Base-by-base conservation (phyloP, 1,284 basidiomycete genomes). In the Ganoderma boninense region DNA sequence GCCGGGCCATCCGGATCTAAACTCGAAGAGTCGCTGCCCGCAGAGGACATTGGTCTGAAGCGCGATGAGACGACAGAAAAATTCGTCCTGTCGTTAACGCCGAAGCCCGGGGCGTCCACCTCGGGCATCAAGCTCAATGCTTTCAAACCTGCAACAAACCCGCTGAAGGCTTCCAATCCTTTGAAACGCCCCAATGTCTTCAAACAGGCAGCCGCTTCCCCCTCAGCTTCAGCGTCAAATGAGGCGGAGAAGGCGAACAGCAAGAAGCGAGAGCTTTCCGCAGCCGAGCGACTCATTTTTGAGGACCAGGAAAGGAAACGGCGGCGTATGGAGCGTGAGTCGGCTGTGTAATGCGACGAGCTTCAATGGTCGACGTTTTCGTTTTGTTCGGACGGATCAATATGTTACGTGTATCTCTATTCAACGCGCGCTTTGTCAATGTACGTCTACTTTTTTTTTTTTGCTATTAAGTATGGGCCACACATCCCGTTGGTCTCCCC, bases 291-390 rank as follows among this genome's bases (percentile, higher is more conserved):
- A 71, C 82, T 97, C 69, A 96, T 97, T 71, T 78, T 91, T 68
- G 96, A 97, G 82, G 96, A 97, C 64, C 92, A 94, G 81, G 94
- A 95, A 79, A 85, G 94, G 76, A 96, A 96, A 81, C 86, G 89
- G 78, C 84, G 92, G 73, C 83, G 85, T 69, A 90, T 92, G 87
- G 92, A 92, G 71, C 82, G 88, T 69, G 89, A 90, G 52, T 26
- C 60, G n/a, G 73, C 76, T 70, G 69, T 78, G 54, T 79, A 73
- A 68, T 49, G 63, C 57, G 54, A 32, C 44, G 49, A 32, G 64
- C 40, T 60, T 66, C 35, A 52, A 57, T 62, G 35, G 44, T 62
- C 23, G 40, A 23, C 35, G 2, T 40, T 60, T 11, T 56, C 32
- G 23, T 40, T 23, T 63, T 67, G 32, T 66, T 54, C 59, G 71